phyloP scores from a whole-genome alignment of 2,329 filamentous ascomycete genomes.

The Apiospora malaysiana region DNA sequence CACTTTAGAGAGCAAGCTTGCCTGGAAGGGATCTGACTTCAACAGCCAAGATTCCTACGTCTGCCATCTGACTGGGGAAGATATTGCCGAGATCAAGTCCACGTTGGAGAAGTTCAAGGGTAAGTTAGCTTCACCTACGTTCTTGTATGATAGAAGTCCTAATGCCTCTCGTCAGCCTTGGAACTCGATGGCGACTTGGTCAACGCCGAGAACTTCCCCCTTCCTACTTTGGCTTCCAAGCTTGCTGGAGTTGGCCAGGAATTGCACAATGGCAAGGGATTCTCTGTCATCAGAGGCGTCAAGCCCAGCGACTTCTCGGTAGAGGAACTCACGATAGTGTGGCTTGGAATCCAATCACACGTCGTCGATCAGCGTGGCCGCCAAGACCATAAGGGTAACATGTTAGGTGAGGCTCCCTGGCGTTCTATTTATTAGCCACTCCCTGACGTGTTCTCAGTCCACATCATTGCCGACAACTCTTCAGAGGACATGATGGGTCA shows the following conservation, averaged over 20 bases:
- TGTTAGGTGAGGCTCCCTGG: constrained; percentile 55
- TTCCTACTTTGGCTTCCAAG: constrained; percentile 60
- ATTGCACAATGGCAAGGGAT: constrained; percentile 66
- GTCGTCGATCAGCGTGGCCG: constrained; percentile 66
- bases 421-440: background rate
- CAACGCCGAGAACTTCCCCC: constrained; percentile 61
- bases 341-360: constrained; percentile 69
- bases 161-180: constrained; percentile 46
- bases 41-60: constrained; percentile 50
- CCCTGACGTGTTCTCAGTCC: constrained; percentile 47
- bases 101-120: constrained; percentile 62
- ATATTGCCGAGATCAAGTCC: constrained; percentile 55
- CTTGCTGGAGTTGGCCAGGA: constrained; percentile 59
- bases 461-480: constrained; percentile 63
- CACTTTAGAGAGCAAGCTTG: constrained; percentile 48
- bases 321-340: constrained; percentile 67
- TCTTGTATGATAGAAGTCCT: constrained; percentile 4
- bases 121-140: constrained; percentile 37
- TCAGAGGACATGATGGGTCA: constrained; percentile 55
- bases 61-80: constrained; percentile 47
- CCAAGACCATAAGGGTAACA: constrained; percentile 68
- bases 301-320: constrained; percentile 60
- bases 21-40: constrained; percentile 59
- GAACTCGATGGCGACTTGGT: constrained; percentile 62
- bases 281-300: constrained; percentile 70